A percentile compares a stretch with the other conserved stretches of the same genome.
Evolutionary conservation across 371 early-diverging fungal genomes (phyloP).

Genomic region (Pancytospora philotis): DNA sequence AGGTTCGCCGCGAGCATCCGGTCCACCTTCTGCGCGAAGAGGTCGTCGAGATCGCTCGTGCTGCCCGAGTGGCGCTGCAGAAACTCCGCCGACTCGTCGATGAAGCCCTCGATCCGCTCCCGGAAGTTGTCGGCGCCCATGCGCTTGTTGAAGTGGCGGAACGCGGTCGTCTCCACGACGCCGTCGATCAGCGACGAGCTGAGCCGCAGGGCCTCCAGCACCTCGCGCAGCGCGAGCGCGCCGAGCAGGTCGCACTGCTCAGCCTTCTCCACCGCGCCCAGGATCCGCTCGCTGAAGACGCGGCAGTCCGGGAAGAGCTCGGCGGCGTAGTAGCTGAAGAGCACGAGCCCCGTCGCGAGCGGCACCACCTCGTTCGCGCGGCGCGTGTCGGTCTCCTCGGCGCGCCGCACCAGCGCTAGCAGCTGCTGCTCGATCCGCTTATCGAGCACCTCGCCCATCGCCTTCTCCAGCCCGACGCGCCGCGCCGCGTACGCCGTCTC

Average conservation of each 20-base stretch:
- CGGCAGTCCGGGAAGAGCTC: constrained; percentile 6
- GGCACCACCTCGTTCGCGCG: neutral
- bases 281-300: constrained; percentile 4
- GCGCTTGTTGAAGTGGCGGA: constrained; percentile 19
- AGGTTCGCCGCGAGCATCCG: constrained; percentile 2
- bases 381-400: neutral
- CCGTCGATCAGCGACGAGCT: constrained; percentile 23
- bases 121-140: neutral
- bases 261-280: constrained; percentile 1
- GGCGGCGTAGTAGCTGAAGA: constrained; percentile 7
- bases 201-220: constrained; percentile 4
- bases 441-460: neutral
- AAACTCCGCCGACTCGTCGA: constrained; percentile 24
- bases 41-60: constrained; percentile 37
- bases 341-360: neutral
- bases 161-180: constrained; percentile 26
- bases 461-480: neutral
- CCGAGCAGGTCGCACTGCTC: neutral
- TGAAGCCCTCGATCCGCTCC: constrained; percentile 6
- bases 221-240: constrained; percentile 15
- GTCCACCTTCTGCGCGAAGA: constrained; percentile 33
- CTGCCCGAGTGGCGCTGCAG: constrained; percentile 15
- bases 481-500: neutral
- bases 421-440: neutral
- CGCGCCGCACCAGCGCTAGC: neutral